These are phyloP conservation scores for Elaphomyces granulatus DNA, from an alignment of 495 filamentous ascomycete genomes.

Conservation along the genomic window DNA sequence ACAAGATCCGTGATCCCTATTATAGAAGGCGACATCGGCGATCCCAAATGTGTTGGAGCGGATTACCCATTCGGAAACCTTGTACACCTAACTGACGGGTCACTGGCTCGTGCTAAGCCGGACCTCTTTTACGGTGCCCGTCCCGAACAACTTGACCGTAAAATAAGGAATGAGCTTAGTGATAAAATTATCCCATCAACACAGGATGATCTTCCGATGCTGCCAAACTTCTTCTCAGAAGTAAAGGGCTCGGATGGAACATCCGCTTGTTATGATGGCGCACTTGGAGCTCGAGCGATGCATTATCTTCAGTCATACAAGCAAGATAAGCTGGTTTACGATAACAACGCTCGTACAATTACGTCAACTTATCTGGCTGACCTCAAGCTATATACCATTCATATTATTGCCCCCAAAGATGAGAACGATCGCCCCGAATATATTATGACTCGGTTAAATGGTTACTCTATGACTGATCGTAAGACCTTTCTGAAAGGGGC, in stretches of 20 bases:
- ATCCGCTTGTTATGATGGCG: conserved; percentile 30
- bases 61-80: conserved; percentile 21
- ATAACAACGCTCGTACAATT: conserved; percentile 29
- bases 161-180: conserved; percentile 9
- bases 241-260: conserved; percentile 23
- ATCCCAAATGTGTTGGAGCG: conserved; percentile 7
- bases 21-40: conserved; percentile 17
- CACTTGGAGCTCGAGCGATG: conserved; percentile 32
- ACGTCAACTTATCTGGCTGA: conserved; percentile 13
- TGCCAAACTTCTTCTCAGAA: conserved; percentile 31
- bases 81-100: conserved; percentile 16
- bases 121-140: conserved; percentile 10
- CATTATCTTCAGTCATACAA: conserved; percentile 29
- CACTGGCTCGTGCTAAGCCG: conserved; percentile 5
- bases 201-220: conserved; percentile 16
- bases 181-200: conserved; percentile 24
- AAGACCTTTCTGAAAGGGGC: conserved; percentile 1
- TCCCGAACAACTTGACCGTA: conserved; percentile 9
- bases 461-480: neutral
- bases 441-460: neutral
- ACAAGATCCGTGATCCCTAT: conserved; percentile 8
- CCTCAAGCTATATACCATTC: conserved; percentile 9
- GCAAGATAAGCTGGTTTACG: conserved; percentile 20
- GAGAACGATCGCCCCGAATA: neutral
- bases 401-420: conserved; percentile 4